Base-by-base conservation (phyloP, 345 rosid species). In the Combretum micranthum region DNA sequence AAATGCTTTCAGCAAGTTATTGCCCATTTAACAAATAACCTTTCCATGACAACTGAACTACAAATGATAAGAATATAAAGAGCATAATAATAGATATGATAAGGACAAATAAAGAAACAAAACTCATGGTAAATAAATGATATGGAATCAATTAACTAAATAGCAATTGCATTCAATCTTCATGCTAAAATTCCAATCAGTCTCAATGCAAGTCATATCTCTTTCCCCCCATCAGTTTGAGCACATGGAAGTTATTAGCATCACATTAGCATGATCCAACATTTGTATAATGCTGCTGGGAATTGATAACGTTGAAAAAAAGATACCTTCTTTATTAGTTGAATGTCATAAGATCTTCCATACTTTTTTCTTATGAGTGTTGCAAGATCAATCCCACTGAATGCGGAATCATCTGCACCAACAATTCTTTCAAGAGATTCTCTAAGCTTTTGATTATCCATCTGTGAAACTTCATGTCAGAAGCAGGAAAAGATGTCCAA, bases 321-420 rank as follows among this genome's bases (percentile, higher is more conserved):
- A 44, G 20, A 18, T 73, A 88, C 99, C 97, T 92, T 92, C 73
- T 88, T 92, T 69, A 92, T 88, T 54, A 88, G 75, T 63, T 81
- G 97, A 64, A 92, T 92, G 65, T 92, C 99, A 60, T 92, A 92
- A 64, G 99, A 92, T 72, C 82, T 81, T 56, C 99, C 97, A 66
- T 88, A 92, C 75, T 88, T 88, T 57, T 88, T 79, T 66, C 99
- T 77, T 37, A 92, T 86, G 53, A 92, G 91, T 21, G 99, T 88
- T 25, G 99, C 99, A 45, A 92, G 97, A 69, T 92, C 99, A 57
- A 82, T 72, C 52, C 99, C 99, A 25, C 71, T 86, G 55, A 92
- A 92, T 52, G 82, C 63, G 20, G 99, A 92, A 74, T 92, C 99
- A 76, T 92, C 99, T 13, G 55, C 19, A 20, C 99, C 96, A 55